Percentiles rank a stretch among this genome's conserved stretches.
Conservation (phyloP, 2,329 filamentous ascomycete species). For the Fusarium tjaetaba region DNA sequence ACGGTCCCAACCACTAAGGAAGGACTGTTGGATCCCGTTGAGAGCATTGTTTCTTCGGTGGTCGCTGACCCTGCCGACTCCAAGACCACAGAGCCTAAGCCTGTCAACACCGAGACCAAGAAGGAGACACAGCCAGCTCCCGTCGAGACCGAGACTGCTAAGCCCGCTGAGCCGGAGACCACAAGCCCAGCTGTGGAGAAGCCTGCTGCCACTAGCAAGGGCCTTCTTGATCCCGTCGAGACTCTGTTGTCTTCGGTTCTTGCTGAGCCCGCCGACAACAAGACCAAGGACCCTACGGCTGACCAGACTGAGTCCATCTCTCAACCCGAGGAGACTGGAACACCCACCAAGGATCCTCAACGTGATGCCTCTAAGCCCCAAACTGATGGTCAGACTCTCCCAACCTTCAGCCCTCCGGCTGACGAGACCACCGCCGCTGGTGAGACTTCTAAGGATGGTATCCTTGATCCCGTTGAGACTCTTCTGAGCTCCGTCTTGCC, state of each 20-base stretch:
- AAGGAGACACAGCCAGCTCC: slow-evolving; percentile 2
- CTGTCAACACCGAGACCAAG: neutral
- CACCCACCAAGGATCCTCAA: slow-evolving; percentile 25
- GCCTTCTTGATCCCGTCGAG: slow-evolving; percentile 34
- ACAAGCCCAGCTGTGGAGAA: slow-evolving; percentile 10
- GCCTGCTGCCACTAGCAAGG: slow-evolving; percentile 23
- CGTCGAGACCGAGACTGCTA: slow-evolving; percentile 8
- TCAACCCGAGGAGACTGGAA: slow-evolving; percentile 14
- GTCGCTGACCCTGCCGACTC: slow-evolving; percentile 17
- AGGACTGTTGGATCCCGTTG: slow-evolving; percentile 34
- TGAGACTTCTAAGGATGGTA: slow-evolving; percentile 23
- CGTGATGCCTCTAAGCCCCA: slow-evolving; percentile 19
- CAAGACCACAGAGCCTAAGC: slow-evolving; percentile 16
- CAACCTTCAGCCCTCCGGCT: slow-evolving; percentile 8
- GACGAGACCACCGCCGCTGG: slow-evolving; percentile 21
- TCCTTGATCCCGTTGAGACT: slow-evolving; percentile 40
- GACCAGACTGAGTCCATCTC: slow-evolving; percentile 18
- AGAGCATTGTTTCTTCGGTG: slow-evolving; percentile 28
- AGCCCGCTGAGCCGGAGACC: slow-evolving; percentile 15
- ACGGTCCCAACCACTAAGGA: slow-evolving; percentile 14
- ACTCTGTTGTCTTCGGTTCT: slow-evolving; percentile 30
- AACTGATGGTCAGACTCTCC: slow-evolving; percentile 15
- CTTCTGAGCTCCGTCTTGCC: slow-evolving; percentile 33
- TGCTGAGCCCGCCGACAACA: slow-evolving; percentile 16
- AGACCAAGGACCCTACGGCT: slow-evolving; percentile 14